These are phyloP conservation scores for Linnemannia exigua DNA, from an alignment of 192 early-diverging fungal species.

Conservation along the genomic window DNA sequence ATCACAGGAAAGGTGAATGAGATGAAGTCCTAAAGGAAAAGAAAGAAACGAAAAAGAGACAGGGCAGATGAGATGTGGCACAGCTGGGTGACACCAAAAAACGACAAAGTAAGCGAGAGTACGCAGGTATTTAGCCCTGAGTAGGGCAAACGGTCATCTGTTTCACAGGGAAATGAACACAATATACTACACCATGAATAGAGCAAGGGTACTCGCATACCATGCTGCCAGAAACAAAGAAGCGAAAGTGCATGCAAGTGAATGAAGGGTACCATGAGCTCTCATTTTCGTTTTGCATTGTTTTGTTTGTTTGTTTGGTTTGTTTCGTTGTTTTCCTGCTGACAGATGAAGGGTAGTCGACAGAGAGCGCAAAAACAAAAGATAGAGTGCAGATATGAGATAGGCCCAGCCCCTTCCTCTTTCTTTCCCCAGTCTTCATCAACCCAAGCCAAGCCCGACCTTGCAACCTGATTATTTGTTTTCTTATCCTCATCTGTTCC, in stretches of 20 bases:
- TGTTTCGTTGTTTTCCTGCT: too few relatives aligned
- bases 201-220: neutral
- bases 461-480: too few relatives aligned
- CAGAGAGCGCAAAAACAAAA: neutral
- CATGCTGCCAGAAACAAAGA: too few relatives aligned
- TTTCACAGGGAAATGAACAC: neutral
- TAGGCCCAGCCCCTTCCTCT: neutral
- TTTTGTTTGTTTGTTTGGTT: too few relatives aligned
- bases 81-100: constrained; percentile 1
- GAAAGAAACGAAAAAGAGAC: neutral
- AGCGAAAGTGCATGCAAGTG: neutral
- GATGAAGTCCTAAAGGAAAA: too few relatives aligned
- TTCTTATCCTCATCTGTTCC: neutral
- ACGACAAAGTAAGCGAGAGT: neutral
- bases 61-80: constrained; percentile 2
- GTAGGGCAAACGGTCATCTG: neutral
- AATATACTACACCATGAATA: neutral
- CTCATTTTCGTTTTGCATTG: neutral
- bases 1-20: too few relatives aligned
- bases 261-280: neutral
- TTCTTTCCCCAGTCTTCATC: neutral
- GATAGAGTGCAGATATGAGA: too few relatives aligned
- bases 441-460: neutral
- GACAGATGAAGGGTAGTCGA: neutral
- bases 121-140: neutral